phyloP scores from a whole-genome alignment of 2,329 filamentous ascomycete species.

The Phialophora verrucosa region DNA sequence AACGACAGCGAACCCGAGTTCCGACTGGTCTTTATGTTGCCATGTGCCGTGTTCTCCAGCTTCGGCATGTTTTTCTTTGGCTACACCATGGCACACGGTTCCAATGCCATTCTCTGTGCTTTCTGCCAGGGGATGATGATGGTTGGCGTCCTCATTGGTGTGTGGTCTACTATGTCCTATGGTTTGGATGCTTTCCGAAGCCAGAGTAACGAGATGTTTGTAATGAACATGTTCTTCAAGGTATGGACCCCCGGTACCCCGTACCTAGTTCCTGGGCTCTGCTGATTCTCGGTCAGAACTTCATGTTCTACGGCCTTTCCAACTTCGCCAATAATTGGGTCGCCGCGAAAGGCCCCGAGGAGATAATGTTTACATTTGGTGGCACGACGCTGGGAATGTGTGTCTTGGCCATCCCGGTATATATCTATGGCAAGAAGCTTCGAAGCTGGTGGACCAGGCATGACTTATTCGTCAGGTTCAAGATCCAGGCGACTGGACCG shows the following conservation, averaged over 20 bases:
- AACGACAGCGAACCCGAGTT: conserved; percentile 41
- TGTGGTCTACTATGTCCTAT: conserved; percentile 39
- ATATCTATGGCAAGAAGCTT: conserved; percentile 40
- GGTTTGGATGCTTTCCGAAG: conserved; percentile 41
- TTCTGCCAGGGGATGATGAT: conserved; percentile 43
- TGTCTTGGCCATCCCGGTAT: conserved; percentile 39
- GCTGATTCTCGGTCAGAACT: conserved; percentile 36
- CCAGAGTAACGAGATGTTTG: conserved; percentile 42
- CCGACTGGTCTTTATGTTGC: conserved; percentile 41
- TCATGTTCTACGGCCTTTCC: conserved; percentile 42
- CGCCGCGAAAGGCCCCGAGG: conserved; percentile 35
- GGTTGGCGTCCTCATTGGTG: conserved; percentile 41
- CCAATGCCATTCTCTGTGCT: conserved; percentile 39
- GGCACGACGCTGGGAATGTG: conserved; percentile 40
- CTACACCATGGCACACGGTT: conserved; percentile 34
- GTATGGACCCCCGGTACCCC: conserved; percentile 9
- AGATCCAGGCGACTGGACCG: conserved; percentile 32
- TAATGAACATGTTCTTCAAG: conserved; percentile 44
- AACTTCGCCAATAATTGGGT: conserved; percentile 43
- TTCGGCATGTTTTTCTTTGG: conserved; percentile 43
- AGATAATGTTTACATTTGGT: conserved; percentile 43
- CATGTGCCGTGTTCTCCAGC: conserved; percentile 33
- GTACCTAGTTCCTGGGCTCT: not conserved
- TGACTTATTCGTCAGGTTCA: conserved; percentile 32
- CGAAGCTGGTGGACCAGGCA: conserved; percentile 35